Conservation (phyloP, 2,329 filamentous ascomycete genomes). For the Tolypocladium album region DNA sequence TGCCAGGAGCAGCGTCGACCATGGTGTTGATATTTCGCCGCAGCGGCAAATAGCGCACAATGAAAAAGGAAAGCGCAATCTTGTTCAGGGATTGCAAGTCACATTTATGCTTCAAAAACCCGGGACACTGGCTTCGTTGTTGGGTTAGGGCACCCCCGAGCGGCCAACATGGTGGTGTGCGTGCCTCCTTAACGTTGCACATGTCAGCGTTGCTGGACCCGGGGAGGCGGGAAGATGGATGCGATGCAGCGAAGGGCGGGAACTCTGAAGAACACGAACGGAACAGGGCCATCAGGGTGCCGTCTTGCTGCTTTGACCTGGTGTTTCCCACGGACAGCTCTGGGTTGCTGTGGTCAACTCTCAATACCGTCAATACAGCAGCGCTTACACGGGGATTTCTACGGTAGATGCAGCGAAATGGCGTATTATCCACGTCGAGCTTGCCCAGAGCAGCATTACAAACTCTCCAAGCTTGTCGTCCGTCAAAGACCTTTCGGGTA, state of each 20-base stretch:
- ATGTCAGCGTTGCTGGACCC: too few relatives aligned
- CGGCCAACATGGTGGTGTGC: too few relatives aligned
- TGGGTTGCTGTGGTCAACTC: too few relatives aligned
- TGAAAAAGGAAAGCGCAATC: background rate
- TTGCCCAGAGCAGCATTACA: too few relatives aligned
- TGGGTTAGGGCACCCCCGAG: background rate
- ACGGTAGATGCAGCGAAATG: background rate
- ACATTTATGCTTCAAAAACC: background rate
- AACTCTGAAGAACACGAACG: background rate
- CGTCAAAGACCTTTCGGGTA: background rate
- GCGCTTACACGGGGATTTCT: background rate
- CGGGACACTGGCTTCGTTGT: background rate
- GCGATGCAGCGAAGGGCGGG: too few relatives aligned
- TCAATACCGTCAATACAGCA: background rate
- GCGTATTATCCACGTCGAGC: background rate
- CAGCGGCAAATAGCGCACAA: background rate
- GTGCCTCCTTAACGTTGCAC: too few relatives aligned
- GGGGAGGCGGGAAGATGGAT: too few relatives aligned
- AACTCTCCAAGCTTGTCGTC: background rate
- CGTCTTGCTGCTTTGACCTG: background rate
- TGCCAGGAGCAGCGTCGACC: background rate
- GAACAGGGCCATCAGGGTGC: background rate
- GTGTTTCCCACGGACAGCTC: too few relatives aligned
- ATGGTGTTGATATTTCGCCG: background rate
- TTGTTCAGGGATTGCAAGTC: background rate